phyloP scores from a whole-genome alignment of 306 rosid species.

The Citrullus colocynthis region DNA sequence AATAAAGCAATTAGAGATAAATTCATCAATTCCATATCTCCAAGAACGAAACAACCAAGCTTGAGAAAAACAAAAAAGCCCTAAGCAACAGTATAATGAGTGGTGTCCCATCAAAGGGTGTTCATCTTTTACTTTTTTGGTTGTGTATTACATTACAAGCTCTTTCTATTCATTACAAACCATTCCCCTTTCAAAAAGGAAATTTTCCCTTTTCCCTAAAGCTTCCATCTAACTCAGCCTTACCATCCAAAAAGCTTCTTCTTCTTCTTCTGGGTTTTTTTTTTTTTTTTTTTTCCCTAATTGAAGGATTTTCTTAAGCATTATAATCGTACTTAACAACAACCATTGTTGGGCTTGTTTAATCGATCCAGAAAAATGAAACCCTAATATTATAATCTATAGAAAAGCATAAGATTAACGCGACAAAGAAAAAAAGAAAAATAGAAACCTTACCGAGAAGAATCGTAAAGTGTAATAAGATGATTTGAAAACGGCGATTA shows the following conservation, averaged over 20 bases:
- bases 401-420: neutral
- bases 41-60: neutral
- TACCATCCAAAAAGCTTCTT: neutral
- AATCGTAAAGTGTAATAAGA: neutral
- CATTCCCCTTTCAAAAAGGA: conserved; percentile 1
- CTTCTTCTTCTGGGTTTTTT: neutral
- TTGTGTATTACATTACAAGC: neutral
- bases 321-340: neutral
- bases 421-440: neutral
- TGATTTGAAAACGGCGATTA: neutral
- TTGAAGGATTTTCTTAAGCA: neutral
- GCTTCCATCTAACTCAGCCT: neutral
- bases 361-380: neutral
- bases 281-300: neutral
- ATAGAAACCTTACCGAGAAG: neutral
- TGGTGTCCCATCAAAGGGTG: neutral
- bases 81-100: conserved; percentile 9
- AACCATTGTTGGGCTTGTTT: neutral
- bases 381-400: neutral
- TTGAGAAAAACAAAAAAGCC: neutral
- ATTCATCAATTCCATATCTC: neutral
- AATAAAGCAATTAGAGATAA: neutral
- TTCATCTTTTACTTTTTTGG: conserved; percentile 1
- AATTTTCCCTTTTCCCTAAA: neutral
- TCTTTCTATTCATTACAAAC: neutral